phyloP scores from a whole-genome alignment of 495 filamentous ascomycete genomes.

The Neurospora terricola region DNA sequence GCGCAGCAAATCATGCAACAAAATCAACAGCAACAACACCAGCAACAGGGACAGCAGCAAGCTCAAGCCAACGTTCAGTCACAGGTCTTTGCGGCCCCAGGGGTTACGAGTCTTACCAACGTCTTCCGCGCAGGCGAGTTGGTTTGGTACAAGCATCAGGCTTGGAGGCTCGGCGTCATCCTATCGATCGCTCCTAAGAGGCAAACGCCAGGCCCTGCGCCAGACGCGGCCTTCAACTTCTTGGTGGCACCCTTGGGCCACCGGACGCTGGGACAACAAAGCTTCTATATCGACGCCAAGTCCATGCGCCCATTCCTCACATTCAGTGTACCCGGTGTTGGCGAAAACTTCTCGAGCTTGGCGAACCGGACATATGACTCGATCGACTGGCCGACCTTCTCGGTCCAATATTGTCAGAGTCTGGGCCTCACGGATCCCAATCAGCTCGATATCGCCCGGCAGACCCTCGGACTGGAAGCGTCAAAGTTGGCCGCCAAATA shows the following conservation, averaged over 20 bases:
- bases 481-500: slow-evolving; percentile 33
- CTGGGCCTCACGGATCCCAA: slow-evolving; percentile 6
- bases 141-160: slow-evolving; percentile 31
- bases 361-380: slow-evolving; percentile 15
- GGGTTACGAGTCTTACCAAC: slow-evolving; percentile 16
- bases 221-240: slow-evolving; percentile 14
- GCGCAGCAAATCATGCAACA: not conserved
- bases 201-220: not conserved
- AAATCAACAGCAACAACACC: not conserved
- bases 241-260: slow-evolving; percentile 21
- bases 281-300: slow-evolving; percentile 17
- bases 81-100: slow-evolving; percentile 2
- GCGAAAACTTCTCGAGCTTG: slow-evolving; percentile 8
- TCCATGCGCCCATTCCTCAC: slow-evolving; percentile 39
- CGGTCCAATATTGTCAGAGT: slow-evolving; percentile 2
- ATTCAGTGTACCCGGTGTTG: slow-evolving; percentile 29
- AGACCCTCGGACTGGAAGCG: slow-evolving; percentile 30
- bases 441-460: slow-evolving; percentile 9
- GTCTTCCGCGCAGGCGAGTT: slow-evolving; percentile 34
- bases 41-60: slow-evolving; percentile 1
- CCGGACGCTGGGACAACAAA: slow-evolving; percentile 8
- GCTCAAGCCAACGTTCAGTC: not conserved
- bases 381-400: slow-evolving; percentile 20
- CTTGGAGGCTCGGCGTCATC: slow-evolving; percentile 32
- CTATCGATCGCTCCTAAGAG: slow-evolving; percentile 11